Conservation (phyloP, 1,284 basidiomycete genomes). For the Schizophyllum commune region DNA sequence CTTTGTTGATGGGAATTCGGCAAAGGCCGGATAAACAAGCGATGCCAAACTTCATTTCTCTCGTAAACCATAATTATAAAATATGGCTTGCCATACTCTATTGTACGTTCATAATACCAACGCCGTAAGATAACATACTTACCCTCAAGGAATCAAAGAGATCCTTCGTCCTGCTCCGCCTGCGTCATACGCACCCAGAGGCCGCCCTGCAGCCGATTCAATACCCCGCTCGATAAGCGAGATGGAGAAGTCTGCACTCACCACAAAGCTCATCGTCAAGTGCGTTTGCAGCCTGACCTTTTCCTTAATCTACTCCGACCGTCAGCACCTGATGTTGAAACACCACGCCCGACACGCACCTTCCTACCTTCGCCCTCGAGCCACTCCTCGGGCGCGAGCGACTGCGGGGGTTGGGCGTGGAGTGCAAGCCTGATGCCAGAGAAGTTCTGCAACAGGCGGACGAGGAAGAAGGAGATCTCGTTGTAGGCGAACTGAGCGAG, state of each 20-base stretch:
- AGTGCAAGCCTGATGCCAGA: slow-evolving; percentile 32
- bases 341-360: not conserved
- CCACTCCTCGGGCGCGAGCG: not conserved
- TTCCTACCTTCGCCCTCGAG: slow-evolving; percentile 5
- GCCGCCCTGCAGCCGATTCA: not conserved
- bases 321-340: too few species aligned
- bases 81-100: too few species aligned
- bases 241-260: not conserved
- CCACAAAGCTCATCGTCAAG: slow-evolving; percentile 32
- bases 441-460: slow-evolving; percentile 39
- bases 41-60: too few species aligned
- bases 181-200: not conserved
- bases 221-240: not conserved
- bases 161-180: not conserved
- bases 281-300: slow-evolving; percentile 27
- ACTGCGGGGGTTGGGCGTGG: slow-evolving; percentile 28
- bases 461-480: slow-evolving; percentile 32
- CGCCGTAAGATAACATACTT: too few species aligned
- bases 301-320: slow-evolving; percentile 7
- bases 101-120: too few species aligned
- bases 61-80: too few species aligned
- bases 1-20: too few species aligned
- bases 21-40: too few species aligned
- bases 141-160: too few species aligned
- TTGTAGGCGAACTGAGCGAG: slow-evolving; percentile 30